phyloP scores from a whole-genome alignment of 2,329 filamentous ascomycete species.

The Calonectria honghensis region DNA sequence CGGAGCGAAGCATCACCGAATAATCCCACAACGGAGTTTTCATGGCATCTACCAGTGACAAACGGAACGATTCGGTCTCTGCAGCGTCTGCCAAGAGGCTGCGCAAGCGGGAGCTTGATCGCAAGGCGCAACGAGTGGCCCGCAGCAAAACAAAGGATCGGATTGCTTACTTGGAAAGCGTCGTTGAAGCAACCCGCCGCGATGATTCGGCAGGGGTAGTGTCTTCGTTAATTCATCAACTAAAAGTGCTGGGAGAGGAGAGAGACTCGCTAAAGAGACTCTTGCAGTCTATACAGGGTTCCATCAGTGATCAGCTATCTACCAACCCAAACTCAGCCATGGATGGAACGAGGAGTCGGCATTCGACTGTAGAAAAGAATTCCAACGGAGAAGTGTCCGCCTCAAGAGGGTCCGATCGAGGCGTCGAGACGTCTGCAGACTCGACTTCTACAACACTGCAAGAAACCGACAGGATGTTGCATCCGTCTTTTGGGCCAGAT shows the following conservation, averaged over 20 bases:
- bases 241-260: background rate
- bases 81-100: background rate
- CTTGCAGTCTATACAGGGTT: background rate
- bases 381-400: background rate
- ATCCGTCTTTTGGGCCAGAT: background rate
- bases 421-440: background rate
- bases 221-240: background rate
- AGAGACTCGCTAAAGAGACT: background rate
- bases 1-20: background rate
- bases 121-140: constrained; percentile 8
- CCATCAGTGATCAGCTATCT: background rate
- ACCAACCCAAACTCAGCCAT: background rate
- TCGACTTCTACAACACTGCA: background rate
- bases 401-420: background rate
- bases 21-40: background rate
- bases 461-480: background rate
- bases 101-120: constrained; percentile 17
- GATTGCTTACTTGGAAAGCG: constrained; percentile 8
- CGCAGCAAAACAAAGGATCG: constrained; percentile 22
- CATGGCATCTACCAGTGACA: background rate
- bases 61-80: background rate
- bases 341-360: background rate
- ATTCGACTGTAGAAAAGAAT: background rate
- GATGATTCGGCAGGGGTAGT: background rate
- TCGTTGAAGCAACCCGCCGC: constrained; percentile 15